Base-by-base conservation (phyloP, 2,329 filamentous ascomycete species). In the Phoma sp. region DNA sequence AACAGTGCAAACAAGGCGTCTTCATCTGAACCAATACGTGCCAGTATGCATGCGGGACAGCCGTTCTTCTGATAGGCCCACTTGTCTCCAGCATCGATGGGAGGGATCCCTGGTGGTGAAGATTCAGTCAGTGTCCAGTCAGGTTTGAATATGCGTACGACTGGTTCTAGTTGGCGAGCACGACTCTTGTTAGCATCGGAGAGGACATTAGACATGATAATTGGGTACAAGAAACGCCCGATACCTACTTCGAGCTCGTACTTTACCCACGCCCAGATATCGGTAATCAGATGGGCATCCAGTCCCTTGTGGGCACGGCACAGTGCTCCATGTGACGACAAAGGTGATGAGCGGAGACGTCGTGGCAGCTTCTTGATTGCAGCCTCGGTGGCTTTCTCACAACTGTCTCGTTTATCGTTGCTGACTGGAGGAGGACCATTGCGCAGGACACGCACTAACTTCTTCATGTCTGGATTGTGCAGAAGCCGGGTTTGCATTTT, bases 21-120 rank as follows among this genome's bases (percentile, higher is more conserved):
- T 4, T 44, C 27, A 22, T 74, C 66, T 2, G 59, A 61, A 3
- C 70, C 71, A 2, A 75, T 64, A 0, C 71, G 62, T 9, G 68
- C 57, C 9, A 74, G 60, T 40, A 74, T 67, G 31, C 72, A 75
- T 1, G 68, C 71, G 4, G 63, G 47, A 49, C 71, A 75, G 9
- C 52, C 39, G 24, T 69, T 58, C 4, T 46, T 6, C 32, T 73
- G 66, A 19, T 61, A 68, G 1, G 8, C 13, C 67, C 68, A 74
- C 39, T 62, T 63, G 1, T 29, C 12, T 2, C 56, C 58, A 4
- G 51, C 22, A 1, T 51, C 7, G 19, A 72, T 61, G 2, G 67
- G 63, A n/a, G 43, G 32, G 10, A 58, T 61, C 3, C 57, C 59
- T 3, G 50, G 57, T 21, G 67, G 69, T 8, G 63, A 49, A 36